These are phyloP conservation scores for Agaricus subrufescens DNA, from an alignment of 768 basidiomycete species.

Conservation along the genomic window DNA sequence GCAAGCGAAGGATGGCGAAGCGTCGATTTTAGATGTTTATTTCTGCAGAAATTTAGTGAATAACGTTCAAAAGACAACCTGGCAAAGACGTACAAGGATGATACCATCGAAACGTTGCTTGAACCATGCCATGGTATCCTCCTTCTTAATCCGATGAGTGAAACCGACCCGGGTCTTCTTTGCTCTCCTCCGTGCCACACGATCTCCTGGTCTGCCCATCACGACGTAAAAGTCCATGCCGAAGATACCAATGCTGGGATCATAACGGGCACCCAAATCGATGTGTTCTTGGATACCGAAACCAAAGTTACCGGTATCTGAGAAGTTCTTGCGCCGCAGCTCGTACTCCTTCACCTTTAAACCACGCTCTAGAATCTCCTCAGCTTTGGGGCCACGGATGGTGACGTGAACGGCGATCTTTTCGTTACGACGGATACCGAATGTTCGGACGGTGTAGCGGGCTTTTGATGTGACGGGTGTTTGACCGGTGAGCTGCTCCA, in stretches of 20 bases:
- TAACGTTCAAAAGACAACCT: neutral
- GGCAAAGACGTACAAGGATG: slow-evolving; percentile 61
- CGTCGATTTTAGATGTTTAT: slow-evolving; percentile 22
- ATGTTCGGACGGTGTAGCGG: slow-evolving; percentile 98
- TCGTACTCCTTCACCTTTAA: slow-evolving; percentile 99
- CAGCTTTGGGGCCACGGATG: slow-evolving; percentile 98
- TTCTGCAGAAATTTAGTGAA: slow-evolving; percentile 21
- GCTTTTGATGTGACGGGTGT: slow-evolving; percentile 99
- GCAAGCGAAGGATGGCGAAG: slow-evolving; percentile 13
- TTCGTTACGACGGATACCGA: slow-evolving; percentile 99
- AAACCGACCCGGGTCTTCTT: slow-evolving; percentile 85
- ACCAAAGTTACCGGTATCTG: slow-evolving; percentile 98
- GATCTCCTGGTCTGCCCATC: slow-evolving; percentile 93
- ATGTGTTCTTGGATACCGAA: slow-evolving; percentile 99
- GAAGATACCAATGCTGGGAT: slow-evolving; percentile 98
- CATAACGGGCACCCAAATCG: slow-evolving; percentile 97
- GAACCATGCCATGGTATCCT: slow-evolving; percentile 98
- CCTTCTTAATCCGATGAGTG: slow-evolving; percentile 88
- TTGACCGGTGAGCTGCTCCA: slow-evolving; percentile 99
- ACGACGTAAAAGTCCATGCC: slow-evolving; percentile 99
- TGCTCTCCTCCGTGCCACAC: slow-evolving; percentile 88
- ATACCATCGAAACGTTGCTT: slow-evolving; percentile 99
- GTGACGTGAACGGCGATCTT: slow-evolving; percentile 99
- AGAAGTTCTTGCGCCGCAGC: slow-evolving; percentile 94
- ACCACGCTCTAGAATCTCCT: slow-evolving; percentile 98